Conservation (phyloP, 169 alveolate genomes). For the Perkinsus chesapeaki region DNA sequence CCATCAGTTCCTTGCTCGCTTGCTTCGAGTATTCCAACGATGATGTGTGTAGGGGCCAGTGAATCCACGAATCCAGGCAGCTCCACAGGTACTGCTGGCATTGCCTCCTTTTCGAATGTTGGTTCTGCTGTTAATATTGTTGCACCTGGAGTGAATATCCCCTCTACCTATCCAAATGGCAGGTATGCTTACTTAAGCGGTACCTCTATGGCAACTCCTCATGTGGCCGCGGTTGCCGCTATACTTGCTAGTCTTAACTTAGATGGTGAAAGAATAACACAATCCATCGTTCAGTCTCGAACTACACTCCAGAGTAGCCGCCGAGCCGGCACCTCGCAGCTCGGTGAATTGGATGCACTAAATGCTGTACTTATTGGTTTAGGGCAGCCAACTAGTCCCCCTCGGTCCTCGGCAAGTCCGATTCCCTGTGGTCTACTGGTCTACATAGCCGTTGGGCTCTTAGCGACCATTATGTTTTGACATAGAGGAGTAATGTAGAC, state of each 20-base stretch:
- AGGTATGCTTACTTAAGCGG: conserved; percentile 26
- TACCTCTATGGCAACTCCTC: conserved; percentile 39
- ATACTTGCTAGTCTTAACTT: neutral
- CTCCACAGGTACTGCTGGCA: neutral
- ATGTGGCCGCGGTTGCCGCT: conserved; percentile 30
- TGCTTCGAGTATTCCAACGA: conserved; percentile 19
- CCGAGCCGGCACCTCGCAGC: neutral
- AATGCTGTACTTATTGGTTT: neutral
- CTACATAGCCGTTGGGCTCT: neutral
- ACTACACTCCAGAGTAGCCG: neutral
- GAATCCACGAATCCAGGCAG: conserved; percentile 5
- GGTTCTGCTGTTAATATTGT: conserved; percentile 36
- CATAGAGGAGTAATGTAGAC: no score
- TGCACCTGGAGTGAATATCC: conserved; percentile 36
- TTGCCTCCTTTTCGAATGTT: conserved; percentile 28
- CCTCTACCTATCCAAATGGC: conserved; percentile 23
- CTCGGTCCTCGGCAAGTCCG: neutral
- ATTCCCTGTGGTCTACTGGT: neutral
- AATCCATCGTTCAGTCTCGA: neutral
- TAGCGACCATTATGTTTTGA: neutral
- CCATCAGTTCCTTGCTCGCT: conserved; percentile 32
- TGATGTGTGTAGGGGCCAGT: conserved; percentile 30
- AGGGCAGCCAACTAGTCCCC: neutral
- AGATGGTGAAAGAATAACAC: neutral
- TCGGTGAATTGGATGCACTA: neutral